A percentile compares a stretch with the other conserved stretches of the same genome.
phyloP scores from a whole-genome alignment of 2,329 filamentous ascomycete genomes.

The Diaporthe longicolla region DNA sequence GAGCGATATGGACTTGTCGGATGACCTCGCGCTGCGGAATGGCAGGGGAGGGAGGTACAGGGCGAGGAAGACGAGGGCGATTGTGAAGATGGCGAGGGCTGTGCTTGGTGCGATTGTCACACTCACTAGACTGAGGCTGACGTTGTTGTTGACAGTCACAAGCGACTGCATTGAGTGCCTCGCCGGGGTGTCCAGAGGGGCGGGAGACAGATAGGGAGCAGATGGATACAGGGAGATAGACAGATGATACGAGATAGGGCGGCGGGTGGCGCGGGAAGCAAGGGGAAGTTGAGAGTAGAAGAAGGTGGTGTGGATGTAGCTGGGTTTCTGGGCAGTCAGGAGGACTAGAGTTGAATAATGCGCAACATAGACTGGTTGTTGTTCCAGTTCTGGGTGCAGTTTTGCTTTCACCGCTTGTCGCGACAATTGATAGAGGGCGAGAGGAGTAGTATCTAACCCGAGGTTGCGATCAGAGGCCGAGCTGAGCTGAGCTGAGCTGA shows the following conservation, averaged over 20 bases:
- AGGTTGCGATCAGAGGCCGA: constrained; percentile 4
- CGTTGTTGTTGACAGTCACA: constrained; percentile 73
- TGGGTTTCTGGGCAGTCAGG: neutral
- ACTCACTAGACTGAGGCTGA: constrained; percentile 72
- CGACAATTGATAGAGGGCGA: neutral
- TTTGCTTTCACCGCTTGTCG: constrained; percentile 15
- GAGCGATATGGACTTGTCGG: constrained; percentile 34
- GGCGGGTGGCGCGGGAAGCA: constrained; percentile 37
- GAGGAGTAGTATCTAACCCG: neutral
- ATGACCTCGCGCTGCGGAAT: constrained; percentile 36
- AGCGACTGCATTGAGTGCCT: constrained; percentile 68
- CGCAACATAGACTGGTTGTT: neutral
- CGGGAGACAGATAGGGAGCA: neutral
- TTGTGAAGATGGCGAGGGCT: constrained; percentile 65
- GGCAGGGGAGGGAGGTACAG: constrained; percentile 59
- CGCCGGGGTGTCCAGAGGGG: neutral
- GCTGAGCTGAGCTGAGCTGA: constrained; percentile 22
- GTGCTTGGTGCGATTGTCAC: constrained; percentile 71
- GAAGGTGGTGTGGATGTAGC: neutral
- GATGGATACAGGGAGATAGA: constrained; percentile 1
- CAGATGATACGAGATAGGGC: constrained; percentile 12
- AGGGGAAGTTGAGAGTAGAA: neutral
- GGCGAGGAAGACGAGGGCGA: constrained; percentile 66
- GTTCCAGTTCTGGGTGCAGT: neutral
- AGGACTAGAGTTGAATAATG: constrained; percentile 10